phyloP scores from a whole-genome alignment of 2,329 filamentous ascomycete genomes.

The Diaporthe australafricana region DNA sequence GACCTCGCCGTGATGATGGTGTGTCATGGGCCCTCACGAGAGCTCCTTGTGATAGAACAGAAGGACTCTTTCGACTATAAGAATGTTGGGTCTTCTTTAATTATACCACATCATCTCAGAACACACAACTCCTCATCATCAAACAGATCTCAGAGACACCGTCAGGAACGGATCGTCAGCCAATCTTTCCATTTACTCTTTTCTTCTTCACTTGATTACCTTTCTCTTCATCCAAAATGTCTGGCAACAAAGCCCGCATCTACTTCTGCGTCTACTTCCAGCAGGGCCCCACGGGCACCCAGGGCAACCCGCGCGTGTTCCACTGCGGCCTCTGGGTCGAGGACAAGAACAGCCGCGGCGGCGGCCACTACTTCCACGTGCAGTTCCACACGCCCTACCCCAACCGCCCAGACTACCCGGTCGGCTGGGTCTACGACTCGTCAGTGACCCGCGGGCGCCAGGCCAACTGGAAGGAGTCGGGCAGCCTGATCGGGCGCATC shows the following conservation, averaged over 20 bases:
- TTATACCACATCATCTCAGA: background rate
- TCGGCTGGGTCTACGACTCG: background rate
- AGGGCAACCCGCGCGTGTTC: background rate
- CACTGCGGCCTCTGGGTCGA: conserved; percentile 3
- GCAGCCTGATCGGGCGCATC: background rate
- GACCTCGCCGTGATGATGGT: background rate
- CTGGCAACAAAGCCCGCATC: background rate
- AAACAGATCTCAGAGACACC: background rate
- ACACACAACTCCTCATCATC: background rate
- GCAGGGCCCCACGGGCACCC: background rate
- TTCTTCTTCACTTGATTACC: background rate
- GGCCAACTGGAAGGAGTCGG: background rate
- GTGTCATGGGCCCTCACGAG: too few species aligned
- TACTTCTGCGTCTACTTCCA: conserved; percentile 4
- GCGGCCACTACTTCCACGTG: background rate
- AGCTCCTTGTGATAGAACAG: background rate
- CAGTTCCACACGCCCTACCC: background rate
- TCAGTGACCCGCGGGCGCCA: background rate
- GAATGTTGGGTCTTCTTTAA: background rate
- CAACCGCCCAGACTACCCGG: background rate
- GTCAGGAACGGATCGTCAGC: background rate
- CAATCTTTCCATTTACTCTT: background rate
- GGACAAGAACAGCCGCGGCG: background rate
- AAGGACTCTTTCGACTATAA: background rate
- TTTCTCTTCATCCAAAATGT: background rate